Percentiles rank a stretch among this genome's conserved stretches.
phyloP scores from a whole-genome alignment of 805 yeast genomes.

The Pichia gijzeniarum region DNA sequence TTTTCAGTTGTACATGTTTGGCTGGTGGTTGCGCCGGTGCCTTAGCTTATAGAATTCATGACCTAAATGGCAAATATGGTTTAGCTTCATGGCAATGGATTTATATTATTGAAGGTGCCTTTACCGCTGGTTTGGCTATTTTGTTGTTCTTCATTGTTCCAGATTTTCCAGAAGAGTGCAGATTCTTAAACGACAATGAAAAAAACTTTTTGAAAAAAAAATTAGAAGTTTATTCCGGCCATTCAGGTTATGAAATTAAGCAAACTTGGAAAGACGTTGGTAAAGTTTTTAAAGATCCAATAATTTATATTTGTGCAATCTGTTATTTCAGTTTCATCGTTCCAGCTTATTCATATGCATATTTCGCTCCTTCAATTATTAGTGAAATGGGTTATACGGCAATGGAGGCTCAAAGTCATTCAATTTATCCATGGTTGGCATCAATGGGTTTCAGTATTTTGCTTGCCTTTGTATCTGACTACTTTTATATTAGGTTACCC shows the following conservation, averaged over 20 bases:
- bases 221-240: constrained; percentile 45
- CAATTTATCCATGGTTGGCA: constrained; percentile 80
- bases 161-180: constrained; percentile 67
- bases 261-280: constrained; percentile 40
- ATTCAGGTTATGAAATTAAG: constrained; percentile 44
- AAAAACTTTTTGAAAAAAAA: constrained; percentile 51
- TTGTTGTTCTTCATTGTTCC: constrained; percentile 43
- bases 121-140: constrained; percentile 31
- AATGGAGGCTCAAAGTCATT: constrained; percentile 68
- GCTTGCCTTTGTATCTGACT: constrained; percentile 60
- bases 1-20: constrained; percentile 64
- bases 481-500: constrained; percentile 39
- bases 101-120: constrained; percentile 35
- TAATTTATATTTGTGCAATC: constrained; percentile 51
- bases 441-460: constrained; percentile 65
- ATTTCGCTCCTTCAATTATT: constrained; percentile 64
- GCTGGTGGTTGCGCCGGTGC: constrained; percentile 80
- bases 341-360: constrained; percentile 74
- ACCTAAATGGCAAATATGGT: constrained; percentile 43
- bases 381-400: constrained; percentile 57
- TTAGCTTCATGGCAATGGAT: constrained; percentile 42
- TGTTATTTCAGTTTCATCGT: constrained; percentile 60
- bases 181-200: constrained; percentile 47
- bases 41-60: constrained; percentile 57
- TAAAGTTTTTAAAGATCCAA: constrained; percentile 51